phyloP scores from a whole-genome alignment of 176 grass and related monocot genomes.

The Carex scoparia region DNA sequence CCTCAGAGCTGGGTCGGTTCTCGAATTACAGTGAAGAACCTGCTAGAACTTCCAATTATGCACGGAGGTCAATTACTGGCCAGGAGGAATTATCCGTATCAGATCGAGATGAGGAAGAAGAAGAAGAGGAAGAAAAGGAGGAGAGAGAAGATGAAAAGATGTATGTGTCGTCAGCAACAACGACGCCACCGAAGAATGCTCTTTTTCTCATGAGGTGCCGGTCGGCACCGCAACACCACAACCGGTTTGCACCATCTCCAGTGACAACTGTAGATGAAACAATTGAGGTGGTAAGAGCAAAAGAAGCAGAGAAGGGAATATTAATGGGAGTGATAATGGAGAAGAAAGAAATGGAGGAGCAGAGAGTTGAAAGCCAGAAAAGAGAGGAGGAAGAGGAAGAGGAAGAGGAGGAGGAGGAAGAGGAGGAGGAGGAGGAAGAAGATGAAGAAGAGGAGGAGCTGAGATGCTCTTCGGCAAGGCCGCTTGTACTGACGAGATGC shows the following conservation, averaged over 20 bases:
- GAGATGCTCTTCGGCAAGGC: slow-evolving; percentile 81
- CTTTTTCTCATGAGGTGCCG: slow-evolving; percentile 96
- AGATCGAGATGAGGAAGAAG: background rate
- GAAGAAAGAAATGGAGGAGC: slow-evolving; percentile 1
- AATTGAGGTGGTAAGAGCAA: background rate
- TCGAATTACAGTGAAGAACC: slow-evolving; percentile 20
- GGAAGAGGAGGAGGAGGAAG: background rate
- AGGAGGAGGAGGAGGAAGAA: background rate
- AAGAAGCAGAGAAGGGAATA: slow-evolving; percentile 6
- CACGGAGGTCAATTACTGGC: background rate
- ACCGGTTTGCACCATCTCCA: slow-evolving; percentile 25
- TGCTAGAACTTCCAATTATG: slow-evolving; percentile 1
- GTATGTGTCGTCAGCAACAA: slow-evolving; percentile 45
- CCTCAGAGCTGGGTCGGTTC: background rate
- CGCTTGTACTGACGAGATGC: slow-evolving; percentile 71
- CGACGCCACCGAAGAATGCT: slow-evolving; percentile 83
- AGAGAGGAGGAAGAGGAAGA: slow-evolving; percentile 12
- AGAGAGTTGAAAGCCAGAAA: background rate
- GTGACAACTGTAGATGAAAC: background rate
- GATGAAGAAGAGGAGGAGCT: slow-evolving; percentile 49
- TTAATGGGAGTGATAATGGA: background rate
- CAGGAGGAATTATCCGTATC: background rate
- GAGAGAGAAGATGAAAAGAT: slow-evolving; percentile 19
- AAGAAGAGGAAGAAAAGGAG: background rate
- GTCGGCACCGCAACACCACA: slow-evolving; percentile 86